Base-by-base conservation (phyloP, 1,284 basidiomycete species). In the Apiotrichum gamsii region DNA sequence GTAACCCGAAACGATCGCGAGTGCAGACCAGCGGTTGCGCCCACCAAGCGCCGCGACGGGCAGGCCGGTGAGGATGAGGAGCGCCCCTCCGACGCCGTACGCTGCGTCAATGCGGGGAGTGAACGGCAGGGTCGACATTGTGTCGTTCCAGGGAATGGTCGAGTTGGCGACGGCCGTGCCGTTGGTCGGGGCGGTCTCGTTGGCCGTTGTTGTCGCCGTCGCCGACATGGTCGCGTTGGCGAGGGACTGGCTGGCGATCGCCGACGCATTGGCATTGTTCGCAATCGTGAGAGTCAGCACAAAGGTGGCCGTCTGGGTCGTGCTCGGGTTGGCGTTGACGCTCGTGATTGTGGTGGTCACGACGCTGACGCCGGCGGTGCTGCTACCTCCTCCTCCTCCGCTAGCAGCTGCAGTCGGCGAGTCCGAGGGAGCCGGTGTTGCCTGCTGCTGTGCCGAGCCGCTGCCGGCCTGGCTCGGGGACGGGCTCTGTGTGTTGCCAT, bases 21-120 rank as follows among this genome's bases (percentile, higher is more conserved):
- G 84, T 8, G 89, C 90, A n/a, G 88, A 85, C 89, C 90, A 90
- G 78, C 90, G 77, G 67, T 91, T 91, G 77, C 90, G 91, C 72
- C 90, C 87, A 18, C 93, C 93, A 71, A 87, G 83, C 59, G 90
- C 89, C 1, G 87, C 85, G 53, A 88, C 87, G 4, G 90, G 88
- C 14, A 93, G 75, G 47, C 93, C 93, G 8, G 87, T 88, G 41
- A 94, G 61, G 59, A 96, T 90, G 64, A 96, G 81, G 56, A 95
- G 72, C 8, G 80, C 87, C 41, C 93, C 93, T 8, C 93, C 79
- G 13, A 93, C 84, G 29, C 85, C 90, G 70, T 91, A 96, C 14
- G 83, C 89, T 14, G 87, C 85, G 62, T 93, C 88, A 41, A 96
- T 75, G 61, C 75, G 80, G 21, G 91, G 90, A 21, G 78, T 80